Evolutionary conservation across 2,329 filamentous ascomycete species (phyloP), one percentile per base, ranked within the genome.

Genomic region (Hymenoscyphus repandus): DNA sequence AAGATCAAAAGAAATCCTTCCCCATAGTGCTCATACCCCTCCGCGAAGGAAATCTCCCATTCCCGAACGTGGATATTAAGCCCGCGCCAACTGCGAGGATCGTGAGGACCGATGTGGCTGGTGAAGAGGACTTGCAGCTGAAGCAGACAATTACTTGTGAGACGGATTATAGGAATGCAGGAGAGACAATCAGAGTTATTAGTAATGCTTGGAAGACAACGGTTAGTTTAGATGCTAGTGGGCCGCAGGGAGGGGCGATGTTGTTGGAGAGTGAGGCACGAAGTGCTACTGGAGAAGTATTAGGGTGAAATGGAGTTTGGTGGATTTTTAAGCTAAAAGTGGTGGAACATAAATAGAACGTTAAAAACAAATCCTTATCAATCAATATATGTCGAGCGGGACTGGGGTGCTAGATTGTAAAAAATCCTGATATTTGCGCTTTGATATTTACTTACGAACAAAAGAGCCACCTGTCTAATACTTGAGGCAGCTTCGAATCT

Each of bases 21-120:
- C 79, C 83, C 0, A 70, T 97, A 6, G 74, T 95, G 47, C 73
- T 97, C 9, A 82, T 97, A 11, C 90, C 93, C 0, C 76, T 96
- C 41, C 80, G 85, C 47, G 76, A 89, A 27, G 92, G 93, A 1
- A 82, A 82, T 64, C 69, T 93, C n/a, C 76, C 90, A 1, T 81
- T 90, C 27, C 93, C 93, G 0, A 77, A 71, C 6, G 75, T 97
- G 2, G 90, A 96, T 45, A 85, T 97, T 33, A 81, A 85, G 40
- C 82, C 83, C 65, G 73, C 82, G 6, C 66, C 70, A 49, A 59
- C 66, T 47, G 39, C 62, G 55, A 65, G 57, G 52, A 51, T 50
- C 27, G 27, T 47, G 22, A 52, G 36, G 15, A 32, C 53, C n/a
- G 58, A 49, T 49, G 57, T 36, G 4, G 59, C 46, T n/a, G 52